Evolutionary conservation across 202 grass and related monocot species (phyloP).

Genomic region (Musa balbisiana): DNA sequence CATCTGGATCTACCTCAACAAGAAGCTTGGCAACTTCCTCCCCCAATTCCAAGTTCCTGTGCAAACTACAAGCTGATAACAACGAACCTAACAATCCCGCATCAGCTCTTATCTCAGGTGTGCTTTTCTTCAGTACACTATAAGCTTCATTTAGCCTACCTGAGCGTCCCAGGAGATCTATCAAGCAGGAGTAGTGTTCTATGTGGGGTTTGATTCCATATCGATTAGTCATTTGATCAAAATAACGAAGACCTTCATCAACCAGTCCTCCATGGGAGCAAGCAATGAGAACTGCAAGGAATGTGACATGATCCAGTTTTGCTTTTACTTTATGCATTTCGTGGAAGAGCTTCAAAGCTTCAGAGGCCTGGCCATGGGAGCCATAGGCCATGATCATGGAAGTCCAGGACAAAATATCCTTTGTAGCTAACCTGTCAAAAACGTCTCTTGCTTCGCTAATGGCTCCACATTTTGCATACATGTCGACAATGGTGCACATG

Average conservation of each 20-base stretch:
- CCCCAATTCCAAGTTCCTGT: slow-evolving; percentile 11
- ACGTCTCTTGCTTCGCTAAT: slow-evolving; percentile 18
- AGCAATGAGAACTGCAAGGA: slow-evolving; percentile 18
- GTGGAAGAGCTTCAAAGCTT: slow-evolving; percentile 20
- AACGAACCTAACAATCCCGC: slow-evolving; percentile 19
- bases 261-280: slow-evolving; percentile 28
- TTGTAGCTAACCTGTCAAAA: slow-evolving; percentile 9
- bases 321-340: slow-evolving; percentile 15
- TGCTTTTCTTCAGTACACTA: slow-evolving; percentile 4
- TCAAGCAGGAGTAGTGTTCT: slow-evolving; percentile 26
- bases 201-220: slow-evolving; percentile 23
- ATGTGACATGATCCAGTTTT: slow-evolving; percentile 26
- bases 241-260: slow-evolving; percentile 16
- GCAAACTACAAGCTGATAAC: slow-evolving; percentile 21
- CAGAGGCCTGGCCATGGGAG: slow-evolving; percentile 16
- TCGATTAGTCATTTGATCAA: neutral
- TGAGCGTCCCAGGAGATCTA: slow-evolving; percentile 25
- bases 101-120: slow-evolving; percentile 13
- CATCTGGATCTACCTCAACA: slow-evolving; percentile 21
- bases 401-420: slow-evolving; percentile 25
- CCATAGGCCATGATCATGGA: slow-evolving; percentile 30
- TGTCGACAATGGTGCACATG: slow-evolving; percentile 22
- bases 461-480: slow-evolving; percentile 30
- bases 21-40: slow-evolving; percentile 24
- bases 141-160: slow-evolving; percentile 18